Evolutionary conservation across 495 filamentous ascomycete genomes (phyloP), one percentile per base, ranked within the genome.

Genomic region (Hamigera avellanea): DNA sequence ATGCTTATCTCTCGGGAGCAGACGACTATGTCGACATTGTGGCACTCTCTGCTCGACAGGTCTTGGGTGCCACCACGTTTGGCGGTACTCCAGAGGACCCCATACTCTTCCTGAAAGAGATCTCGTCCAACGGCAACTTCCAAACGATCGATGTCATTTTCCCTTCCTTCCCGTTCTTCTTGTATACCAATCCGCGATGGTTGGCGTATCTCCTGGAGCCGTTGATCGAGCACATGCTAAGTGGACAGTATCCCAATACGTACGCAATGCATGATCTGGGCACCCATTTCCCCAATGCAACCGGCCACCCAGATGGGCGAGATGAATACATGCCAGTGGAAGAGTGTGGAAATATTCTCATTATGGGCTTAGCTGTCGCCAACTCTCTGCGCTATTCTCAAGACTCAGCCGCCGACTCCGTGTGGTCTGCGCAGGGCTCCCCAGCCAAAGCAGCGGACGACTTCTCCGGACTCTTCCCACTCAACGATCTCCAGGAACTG

Each of bases 271-370:
- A 96, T 52, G 89, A 96, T 58, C 64, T 96, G 35, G 89, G 89
- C 1, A 50, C 73, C 1, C 81, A 86, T 49, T 96, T 93, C 56
- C 89, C 89, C 13, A 96, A 96, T 48, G 77, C 84, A 3, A 95
- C 88, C 0, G 89, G 89, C 2, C 88, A 96, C 55, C 58, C 75
- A 1, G 86, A 93, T 46, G 89, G 89, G 8, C 67, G 67, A 1
- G 89, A 96, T 41, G 89, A 96, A 53, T 89, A 94, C 40, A 96
- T 96, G 89, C 89, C 89, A 0, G 83, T 96, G 1, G 89, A 96
- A 49, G 89, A 96, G 50, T 95, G 89, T 46, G 89, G 89, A 2
- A 84, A 96, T 46, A 96, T 96, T 67, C 61, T 96, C 23, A 93
- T 94, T 53, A 93, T 96, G 88, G 87, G 80, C 0, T 65, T 96